Percentiles rank a stretch among this genome's conserved stretches.
phyloP scores from a whole-genome alignment of 768 basidiomycete species.

The Rhizopogon roseolus region DNA sequence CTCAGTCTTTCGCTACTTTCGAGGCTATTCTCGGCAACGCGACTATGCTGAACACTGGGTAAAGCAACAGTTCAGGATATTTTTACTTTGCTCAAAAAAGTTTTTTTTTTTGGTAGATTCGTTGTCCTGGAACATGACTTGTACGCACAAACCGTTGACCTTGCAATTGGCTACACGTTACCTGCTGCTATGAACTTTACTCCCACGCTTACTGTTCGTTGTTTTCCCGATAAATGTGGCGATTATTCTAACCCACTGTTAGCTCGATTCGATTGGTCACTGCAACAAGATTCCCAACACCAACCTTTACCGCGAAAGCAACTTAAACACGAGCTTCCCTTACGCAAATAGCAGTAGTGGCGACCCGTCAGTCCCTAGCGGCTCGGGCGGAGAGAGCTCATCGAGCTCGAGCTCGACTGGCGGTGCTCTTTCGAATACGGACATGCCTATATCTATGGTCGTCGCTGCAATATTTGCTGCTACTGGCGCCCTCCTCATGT shows the following conservation, averaged over 20 bases:
- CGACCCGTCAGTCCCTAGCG: conserved; percentile 8
- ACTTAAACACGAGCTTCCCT: conserved; percentile 65
- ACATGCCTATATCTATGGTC: conserved; percentile 9
- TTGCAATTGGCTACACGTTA: conserved; percentile 85
- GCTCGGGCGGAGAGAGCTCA: conserved; percentile 1
- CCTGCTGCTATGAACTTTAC: conserved; percentile 64
- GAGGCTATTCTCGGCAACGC: conserved; percentile 70
- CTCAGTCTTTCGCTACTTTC: conserved; percentile 64
- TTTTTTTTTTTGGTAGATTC: conserved; percentile 45
- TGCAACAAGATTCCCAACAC: conserved; percentile 62
- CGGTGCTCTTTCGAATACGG: conserved; percentile 8
- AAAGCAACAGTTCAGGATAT: conserved; percentile 9
- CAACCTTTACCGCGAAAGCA: conserved; percentile 84
- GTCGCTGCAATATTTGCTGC: conserved; percentile 11
- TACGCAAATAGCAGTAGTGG: conserved; percentile 32
- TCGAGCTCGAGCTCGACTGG: conserved; percentile 3
- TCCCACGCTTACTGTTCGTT: conserved; percentile 59
- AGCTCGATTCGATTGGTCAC: conserved; percentile 73
- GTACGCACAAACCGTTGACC: conserved; percentile 79
- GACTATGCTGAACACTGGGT: conserved; percentile 56
- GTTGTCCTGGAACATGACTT: conserved; percentile 89
- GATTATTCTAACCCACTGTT: neutral
- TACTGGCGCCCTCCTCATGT: conserved; percentile 10
- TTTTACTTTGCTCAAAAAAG: neutral
- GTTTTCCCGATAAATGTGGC: neutral